A percentile compares a stretch with the other conserved stretches of the same genome.
Conservation (phyloP, 306 rosid species). For the Rosa chinensis region DNA sequence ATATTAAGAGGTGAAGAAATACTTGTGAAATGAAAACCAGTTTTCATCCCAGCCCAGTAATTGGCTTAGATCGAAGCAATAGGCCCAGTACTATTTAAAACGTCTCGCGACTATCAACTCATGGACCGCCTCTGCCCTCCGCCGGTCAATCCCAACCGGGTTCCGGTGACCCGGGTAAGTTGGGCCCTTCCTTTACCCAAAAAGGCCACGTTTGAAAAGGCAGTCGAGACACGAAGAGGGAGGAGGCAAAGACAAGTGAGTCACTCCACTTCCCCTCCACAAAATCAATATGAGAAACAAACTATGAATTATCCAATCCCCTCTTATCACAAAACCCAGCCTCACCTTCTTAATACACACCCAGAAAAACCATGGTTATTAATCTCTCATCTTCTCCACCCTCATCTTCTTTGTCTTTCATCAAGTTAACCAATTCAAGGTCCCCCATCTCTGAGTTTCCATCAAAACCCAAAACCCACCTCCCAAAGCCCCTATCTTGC, state of each 20-base stretch:
- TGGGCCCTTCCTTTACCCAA: background rate
- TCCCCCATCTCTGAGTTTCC: conserved; percentile 47
- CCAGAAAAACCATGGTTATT: conserved; percentile 58
- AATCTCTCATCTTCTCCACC: conserved; percentile 64
- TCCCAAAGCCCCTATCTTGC: conserved; percentile 44
- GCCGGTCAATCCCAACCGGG: background rate
- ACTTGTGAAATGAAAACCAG: too few relatives aligned
- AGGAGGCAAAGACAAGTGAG: conserved; percentile 29
- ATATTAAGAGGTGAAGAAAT: too few relatives aligned
- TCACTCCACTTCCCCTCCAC: conserved; percentile 68
- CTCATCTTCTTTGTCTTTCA: conserved; percentile 48
- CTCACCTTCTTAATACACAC: conserved; percentile 26
- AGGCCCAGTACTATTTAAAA: too few relatives aligned
- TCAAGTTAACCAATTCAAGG: conserved; percentile 49
- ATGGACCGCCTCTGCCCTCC: too few relatives aligned
- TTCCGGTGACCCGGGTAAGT: background rate
- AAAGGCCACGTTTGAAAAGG: background rate
- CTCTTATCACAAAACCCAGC: conserved; percentile 29
- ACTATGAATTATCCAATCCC: conserved; percentile 59
- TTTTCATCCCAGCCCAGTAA: too few relatives aligned
- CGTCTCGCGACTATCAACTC: too few relatives aligned
- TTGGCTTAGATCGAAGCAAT: too few relatives aligned
- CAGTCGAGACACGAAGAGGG: conserved; percentile 23
- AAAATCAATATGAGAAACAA: conserved; percentile 32
- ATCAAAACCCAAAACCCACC: conserved; percentile 52